A percentile compares a stretch with the other conserved stretches of the same genome.
phyloP scores from a whole-genome alignment of 2,329 filamentous ascomycete species.

The Didymosphaeria variabile region DNA sequence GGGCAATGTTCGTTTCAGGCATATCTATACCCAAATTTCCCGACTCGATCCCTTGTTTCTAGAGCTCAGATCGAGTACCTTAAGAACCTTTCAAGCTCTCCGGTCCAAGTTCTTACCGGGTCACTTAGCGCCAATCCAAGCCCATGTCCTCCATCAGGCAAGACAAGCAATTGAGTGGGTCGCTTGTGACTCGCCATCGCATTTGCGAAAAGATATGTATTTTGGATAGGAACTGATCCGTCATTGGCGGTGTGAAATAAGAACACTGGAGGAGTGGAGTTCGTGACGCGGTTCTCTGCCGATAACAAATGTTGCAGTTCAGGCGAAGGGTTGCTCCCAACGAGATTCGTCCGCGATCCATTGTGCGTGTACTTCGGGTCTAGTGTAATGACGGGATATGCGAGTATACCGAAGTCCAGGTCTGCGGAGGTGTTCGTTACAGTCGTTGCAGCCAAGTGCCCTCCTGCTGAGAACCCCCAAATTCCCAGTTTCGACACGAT shows the following conservation, averaged over 20 bases:
- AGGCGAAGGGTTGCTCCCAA: conserved; percentile 13
- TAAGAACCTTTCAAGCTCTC: conserved; percentile 17
- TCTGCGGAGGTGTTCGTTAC: conserved; percentile 14
- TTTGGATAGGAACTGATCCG: conserved; percentile 13
- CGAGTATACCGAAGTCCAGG: conserved; percentile 17
- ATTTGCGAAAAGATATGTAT: conserved; percentile 15
- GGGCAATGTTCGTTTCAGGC: too few species aligned
- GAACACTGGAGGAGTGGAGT: conserved; percentile 18
- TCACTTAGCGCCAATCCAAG: conserved; percentile 15
- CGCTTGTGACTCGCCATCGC: conserved; percentile 16
- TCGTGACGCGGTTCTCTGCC: conserved; percentile 17
- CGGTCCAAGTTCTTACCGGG: conserved; percentile 17
- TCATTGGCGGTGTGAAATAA: conserved; percentile 20
- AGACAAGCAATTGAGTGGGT: conserved; percentile 12
- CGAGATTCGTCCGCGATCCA: conserved; percentile 17
- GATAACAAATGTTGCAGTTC: conserved; percentile 13
- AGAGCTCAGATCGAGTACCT: conserved; percentile 9
- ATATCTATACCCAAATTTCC: neutral
- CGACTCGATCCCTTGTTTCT: neutral
- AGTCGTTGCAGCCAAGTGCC: conserved; percentile 15
- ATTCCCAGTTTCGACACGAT: conserved; percentile 16
- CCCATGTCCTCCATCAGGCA: conserved; percentile 17
- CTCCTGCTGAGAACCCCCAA: conserved; percentile 19
- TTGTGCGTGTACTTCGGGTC: conserved; percentile 17
- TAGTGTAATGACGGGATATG: conserved; percentile 18